These are phyloP conservation scores for Candida maltosa DNA, from an alignment of 805 yeast species.

Conservation along the genomic window DNA sequence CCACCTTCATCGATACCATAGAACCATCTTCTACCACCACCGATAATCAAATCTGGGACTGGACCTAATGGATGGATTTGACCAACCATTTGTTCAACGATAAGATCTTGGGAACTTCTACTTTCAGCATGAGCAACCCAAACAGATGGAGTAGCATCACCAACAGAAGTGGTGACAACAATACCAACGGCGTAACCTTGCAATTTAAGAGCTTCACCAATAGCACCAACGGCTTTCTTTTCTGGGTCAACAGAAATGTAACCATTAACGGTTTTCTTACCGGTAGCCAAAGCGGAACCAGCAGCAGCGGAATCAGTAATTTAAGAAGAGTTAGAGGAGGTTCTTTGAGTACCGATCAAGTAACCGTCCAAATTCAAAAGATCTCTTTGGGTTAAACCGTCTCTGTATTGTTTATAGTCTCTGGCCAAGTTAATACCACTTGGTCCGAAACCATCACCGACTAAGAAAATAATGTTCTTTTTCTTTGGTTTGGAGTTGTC, in stretches of 20 bases:
- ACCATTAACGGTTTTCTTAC: conserved; percentile 76
- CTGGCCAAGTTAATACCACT: conserved; percentile 78
- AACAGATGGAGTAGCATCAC: conserved; percentile 94
- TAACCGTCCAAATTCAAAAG: conserved; percentile 61
- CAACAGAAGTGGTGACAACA: conserved; percentile 86
- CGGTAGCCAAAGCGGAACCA: conserved; percentile 90
- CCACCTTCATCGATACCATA: conserved; percentile 57
- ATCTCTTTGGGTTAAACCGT: conserved; percentile 51
- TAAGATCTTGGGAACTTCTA: conserved; percentile 75
- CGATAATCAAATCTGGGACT: conserved; percentile 77
- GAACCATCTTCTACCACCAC: conserved; percentile 89
- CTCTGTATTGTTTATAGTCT: conserved; percentile 62
- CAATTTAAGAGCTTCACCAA: conserved; percentile 82
- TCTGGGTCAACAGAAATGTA: conserved; percentile 80
- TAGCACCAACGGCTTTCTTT: conserved; percentile 74
- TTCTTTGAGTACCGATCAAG: conserved; percentile 79
- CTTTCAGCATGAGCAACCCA: conserved; percentile 74
- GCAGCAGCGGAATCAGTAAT: conserved; percentile 96
- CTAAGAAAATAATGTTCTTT: conserved; percentile 79
- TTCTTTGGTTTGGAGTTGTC: conserved; percentile 26
- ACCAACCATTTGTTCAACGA: conserved; percentile 86
- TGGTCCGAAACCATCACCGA: conserved; percentile 94
- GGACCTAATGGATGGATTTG: conserved; percentile 67
- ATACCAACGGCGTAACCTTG: conserved; percentile 79
- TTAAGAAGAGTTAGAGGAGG: conserved; percentile 73